A percentile compares a stretch with the other conserved stretches of the same genome.
phyloP scores from a whole-genome alignment of 1,139 yeast species.

The Suhomyces terraborum region DNA sequence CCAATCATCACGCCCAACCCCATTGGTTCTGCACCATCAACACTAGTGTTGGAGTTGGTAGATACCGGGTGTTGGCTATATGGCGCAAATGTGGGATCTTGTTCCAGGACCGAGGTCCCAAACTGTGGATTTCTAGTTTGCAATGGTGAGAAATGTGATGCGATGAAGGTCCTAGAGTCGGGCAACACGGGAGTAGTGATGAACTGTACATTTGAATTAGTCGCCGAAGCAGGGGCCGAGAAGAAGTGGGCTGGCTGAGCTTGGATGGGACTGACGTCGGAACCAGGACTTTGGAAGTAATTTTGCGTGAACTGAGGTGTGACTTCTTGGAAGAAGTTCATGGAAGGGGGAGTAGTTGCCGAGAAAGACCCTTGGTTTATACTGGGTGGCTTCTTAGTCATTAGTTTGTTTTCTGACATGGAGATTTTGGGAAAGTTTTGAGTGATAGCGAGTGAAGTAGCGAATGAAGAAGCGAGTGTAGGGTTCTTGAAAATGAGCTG shows the following conservation, averaged over 20 bases:
- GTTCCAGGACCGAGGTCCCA: background rate
- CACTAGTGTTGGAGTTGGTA: constrained; percentile 2
- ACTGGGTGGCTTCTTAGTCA: constrained; percentile 4
- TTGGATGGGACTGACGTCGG: constrained; percentile 15
- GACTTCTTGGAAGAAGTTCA: constrained; percentile 5
- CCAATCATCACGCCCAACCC: constrained; percentile 13
- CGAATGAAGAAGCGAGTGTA: background rate
- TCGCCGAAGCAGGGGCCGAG: constrained; percentile 14
- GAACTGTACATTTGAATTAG: constrained; percentile 9
- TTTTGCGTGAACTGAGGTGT: constrained; percentile 10
- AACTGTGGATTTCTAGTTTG: constrained; percentile 5
- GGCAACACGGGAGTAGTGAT: constrained; percentile 9
- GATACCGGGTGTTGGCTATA: background rate
- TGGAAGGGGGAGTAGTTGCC: constrained; percentile 11
- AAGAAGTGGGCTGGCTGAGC: constrained; percentile 11
- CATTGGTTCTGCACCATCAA: constrained; percentile 4
- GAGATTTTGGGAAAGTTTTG: background rate
- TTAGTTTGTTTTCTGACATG: constrained; percentile 4
- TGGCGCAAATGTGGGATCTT: background rate
- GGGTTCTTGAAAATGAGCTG: too few species aligned
- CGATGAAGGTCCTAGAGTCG: constrained; percentile 5
- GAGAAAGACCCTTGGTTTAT: constrained; percentile 4
- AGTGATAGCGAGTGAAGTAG: background rate
- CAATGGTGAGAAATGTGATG: constrained; percentile 10
- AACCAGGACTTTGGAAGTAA: constrained; percentile 15